phyloP scores from a whole-genome alignment of 2,329 filamentous ascomycete genomes.

The Plenodomus tracheiphilus region DNA sequence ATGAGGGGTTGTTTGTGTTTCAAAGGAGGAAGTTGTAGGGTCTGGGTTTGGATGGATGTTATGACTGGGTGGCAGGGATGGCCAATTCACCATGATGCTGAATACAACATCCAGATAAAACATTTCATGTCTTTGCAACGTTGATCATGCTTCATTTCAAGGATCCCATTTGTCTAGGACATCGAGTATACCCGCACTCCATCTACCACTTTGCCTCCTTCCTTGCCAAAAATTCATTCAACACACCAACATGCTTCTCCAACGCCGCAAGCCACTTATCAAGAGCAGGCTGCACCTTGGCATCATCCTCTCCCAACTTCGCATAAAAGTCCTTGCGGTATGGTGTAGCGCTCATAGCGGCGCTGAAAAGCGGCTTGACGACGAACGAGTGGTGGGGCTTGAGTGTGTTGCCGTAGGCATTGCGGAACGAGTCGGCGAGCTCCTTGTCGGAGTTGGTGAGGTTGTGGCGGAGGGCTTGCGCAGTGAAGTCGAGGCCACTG shows the following conservation, averaged over 20 bases:
- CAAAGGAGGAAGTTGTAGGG: conserved; percentile 31
- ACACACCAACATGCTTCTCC: conserved; percentile 75
- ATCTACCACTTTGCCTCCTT: conserved; percentile 41
- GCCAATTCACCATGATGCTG: no score
- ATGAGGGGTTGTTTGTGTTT: conserved; percentile 74
- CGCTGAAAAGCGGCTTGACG: conserved; percentile 88
- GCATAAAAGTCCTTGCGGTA: conserved; percentile 92
- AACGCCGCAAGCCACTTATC: conserved; percentile 74
- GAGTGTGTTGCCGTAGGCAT: conserved; percentile 81
- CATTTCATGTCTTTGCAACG: not conserved
- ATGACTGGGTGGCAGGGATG: not conserved
- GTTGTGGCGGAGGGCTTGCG: conserved; percentile 79
- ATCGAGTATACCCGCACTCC: not conserved
- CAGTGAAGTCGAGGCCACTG: conserved; percentile 93
- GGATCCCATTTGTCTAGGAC: no score
- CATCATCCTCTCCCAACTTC: conserved; percentile 74
- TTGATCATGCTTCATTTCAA: not conserved
- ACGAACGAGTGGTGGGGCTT: conserved; percentile 90
- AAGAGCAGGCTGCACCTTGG: conserved; percentile 66
- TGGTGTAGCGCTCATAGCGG: conserved; percentile 90
- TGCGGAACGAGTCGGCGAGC: conserved; percentile 83
- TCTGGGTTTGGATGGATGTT: no score
- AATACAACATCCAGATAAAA: not conserved
- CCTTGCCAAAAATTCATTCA: conserved; percentile 61
- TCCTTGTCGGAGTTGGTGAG: conserved; percentile 69